Percentiles rank a stretch among this genome's conserved stretches.
These are phyloP conservation scores for Neodidymelliopsis sp. DNA, from an alignment of 2,329 filamentous ascomycete genomes.

Conservation along the genomic window DNA sequence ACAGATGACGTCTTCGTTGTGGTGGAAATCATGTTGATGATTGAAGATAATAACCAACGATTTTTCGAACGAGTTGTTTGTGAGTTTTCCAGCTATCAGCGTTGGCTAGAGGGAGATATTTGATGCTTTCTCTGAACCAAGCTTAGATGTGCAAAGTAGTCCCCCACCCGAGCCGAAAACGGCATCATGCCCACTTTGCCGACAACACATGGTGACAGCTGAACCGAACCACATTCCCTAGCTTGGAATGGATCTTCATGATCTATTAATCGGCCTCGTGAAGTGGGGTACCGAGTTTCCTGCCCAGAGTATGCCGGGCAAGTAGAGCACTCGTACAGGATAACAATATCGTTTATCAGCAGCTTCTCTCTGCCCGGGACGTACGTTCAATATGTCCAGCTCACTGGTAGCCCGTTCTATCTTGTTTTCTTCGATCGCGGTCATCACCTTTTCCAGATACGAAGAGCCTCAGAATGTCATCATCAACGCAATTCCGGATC, in stretches of 20 bases:
- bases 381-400: background rate
- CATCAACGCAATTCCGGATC: slow-evolving; percentile 37
- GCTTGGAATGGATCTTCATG: too few species aligned
- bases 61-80: too few species aligned
- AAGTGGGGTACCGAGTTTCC: background rate
- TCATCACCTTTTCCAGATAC: slow-evolving; percentile 6
- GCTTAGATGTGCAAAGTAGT: background rate
- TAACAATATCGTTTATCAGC: background rate
- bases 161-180: background rate
- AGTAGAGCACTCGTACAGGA: too few species aligned
- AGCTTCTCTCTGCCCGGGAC: background rate
- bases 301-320: too few species aligned
- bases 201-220: background rate
- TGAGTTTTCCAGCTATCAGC: too few species aligned
- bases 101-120: background rate
- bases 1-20: slow-evolving; percentile 19
- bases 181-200: slow-evolving; percentile 2
- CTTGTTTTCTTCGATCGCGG: background rate
- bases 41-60: background rate
- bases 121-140: background rate
- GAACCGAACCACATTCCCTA: too few species aligned
- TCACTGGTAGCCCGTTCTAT: background rate
- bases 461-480: slow-evolving; percentile 19
- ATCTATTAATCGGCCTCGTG: too few species aligned
- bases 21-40: slow-evolving; percentile 20